These are phyloP conservation scores for Pedinophyceae sp. DNA, from an alignment of 139 green algal genomes.

Conservation along the genomic window DNA sequence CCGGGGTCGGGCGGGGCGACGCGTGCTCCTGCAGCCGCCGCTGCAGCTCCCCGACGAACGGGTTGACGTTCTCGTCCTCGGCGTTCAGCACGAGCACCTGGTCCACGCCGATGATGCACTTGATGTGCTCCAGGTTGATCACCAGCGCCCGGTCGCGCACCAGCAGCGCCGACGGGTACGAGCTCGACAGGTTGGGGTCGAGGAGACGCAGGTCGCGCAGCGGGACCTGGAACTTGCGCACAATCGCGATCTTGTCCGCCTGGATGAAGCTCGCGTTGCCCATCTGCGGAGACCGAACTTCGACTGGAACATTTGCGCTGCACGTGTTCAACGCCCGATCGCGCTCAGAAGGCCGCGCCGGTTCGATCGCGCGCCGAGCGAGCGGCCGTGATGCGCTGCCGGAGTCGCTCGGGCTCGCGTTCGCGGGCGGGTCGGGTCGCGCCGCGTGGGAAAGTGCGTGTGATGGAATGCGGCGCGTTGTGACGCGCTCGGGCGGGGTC, in stretches of 20 bases:
- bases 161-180: conserved; percentile 23
- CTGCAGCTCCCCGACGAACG: neutral
- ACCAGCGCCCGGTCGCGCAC: conserved; percentile 20
- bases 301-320: no score
- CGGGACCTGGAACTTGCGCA: conserved; percentile 12
- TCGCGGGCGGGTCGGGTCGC: no score
- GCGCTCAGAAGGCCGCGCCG: no score
- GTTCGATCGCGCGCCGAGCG: no score
- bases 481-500: no score
- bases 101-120: conserved; percentile 15
- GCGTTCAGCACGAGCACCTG: conserved; percentile 13
- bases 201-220: conserved; percentile 21
- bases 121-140: conserved; percentile 28
- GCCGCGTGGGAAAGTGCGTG: no score
- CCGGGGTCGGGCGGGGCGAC: no score
- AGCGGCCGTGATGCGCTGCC: no score
- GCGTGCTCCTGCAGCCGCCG: neutral
- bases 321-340: no score
- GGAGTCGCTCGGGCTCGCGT: no score
- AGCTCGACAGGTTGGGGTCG: conserved; percentile 18
- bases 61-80: conserved; percentile 9
- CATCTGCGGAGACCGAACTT: neutral
- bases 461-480: no score
- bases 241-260: conserved; percentile 15
- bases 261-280: conserved; percentile 2